Evolutionary conservation across 768 basidiomycete genomes (phyloP), one percentile per base, ranked within the genome.

Genomic region (Mycena crocata): DNA sequence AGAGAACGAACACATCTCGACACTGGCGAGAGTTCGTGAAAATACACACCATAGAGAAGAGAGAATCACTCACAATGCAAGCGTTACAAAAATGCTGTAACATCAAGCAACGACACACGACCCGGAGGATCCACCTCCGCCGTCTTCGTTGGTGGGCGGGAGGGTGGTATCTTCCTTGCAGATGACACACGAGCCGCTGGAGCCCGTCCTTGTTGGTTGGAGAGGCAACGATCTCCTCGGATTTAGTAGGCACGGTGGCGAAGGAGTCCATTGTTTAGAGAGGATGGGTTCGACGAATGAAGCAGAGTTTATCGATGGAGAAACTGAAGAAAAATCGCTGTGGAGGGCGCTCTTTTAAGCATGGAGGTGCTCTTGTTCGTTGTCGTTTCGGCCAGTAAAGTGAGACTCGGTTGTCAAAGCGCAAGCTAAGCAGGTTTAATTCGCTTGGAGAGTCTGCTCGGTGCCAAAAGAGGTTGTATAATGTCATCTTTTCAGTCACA

Each of bases 101-200:
- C 15, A 15, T 49, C 26, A 49, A 49, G 48, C 48, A 26, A 49
- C 31, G 30, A 49, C 48, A 31, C 28, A 31, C 28, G 28, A 30
- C 15, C 40, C 40, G 17, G 17, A 17, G 17, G 40, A 37, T 17
- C 37, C 37, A 37, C 10, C 17, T 37, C 40, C 48, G 28, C 48
- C 48, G 48, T 49, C 48, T 3, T 30, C 48, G 28, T 49, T 31
- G 12, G 31, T 4, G 48, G 28, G 48, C 7, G 48, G 28, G 15
- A 49, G 48, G 26, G 48, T 30, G 28, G 48, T 49, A 19, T 49
- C 48, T 30, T 49, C 48, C 48, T 49, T 49, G 48, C 48, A 31
- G 28, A 49, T 30, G 17, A 42, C 40, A 19, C 40, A 42, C 17
- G 17, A 17, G 17, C 40, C 40, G 40, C 40, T 42, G 40, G 26